Evolutionary conservation across 73 alveolate genomes (phyloP), one percentile per base, ranked within the genome.

Genomic region (Paraurostyla sp.): DNA sequence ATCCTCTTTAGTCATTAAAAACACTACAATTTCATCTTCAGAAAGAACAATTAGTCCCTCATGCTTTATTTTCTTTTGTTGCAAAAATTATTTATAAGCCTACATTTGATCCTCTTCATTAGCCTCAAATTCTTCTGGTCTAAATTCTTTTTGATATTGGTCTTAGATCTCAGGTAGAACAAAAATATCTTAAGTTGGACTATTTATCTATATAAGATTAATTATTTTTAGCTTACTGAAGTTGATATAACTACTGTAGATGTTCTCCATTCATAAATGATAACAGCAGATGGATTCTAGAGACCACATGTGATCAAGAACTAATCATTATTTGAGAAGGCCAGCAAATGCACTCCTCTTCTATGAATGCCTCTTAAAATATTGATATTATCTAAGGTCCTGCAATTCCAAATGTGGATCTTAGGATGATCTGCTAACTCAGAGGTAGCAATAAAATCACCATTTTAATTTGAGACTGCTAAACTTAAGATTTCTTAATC

Each of bases 401-500:
- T 92, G 60, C 94, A 83, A 85, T 95, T 94, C 99, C 99, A 98
- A 36, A 98, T 91, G 85, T 97, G 99, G 59, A 98, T 98, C 56
- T 92, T 92, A 30, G 99, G 99, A 42, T 73, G 89, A n/a, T 88
- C 96, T 46, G 98, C 99, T 56, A 85, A 29, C 83, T 95, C 98
- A 13, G 94, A 84, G 16, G 96, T 54, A 16, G 97, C 98, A 27
- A 95, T 90, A 69, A 84, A 81, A 50, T 97, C 98, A 43, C 99
- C 99, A 54, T 93, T 92, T 42, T 92, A 89, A 73, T 93, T 94
- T 0, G 99, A 97, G 20, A 94, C 95, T n/a, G 99, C 97, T 0
- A 92, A 59, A 84, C 96, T 76, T 40, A 96, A 88, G 45, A 98
- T 94, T 84, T 97, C 99, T 59, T 84, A 91, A 76, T 95, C 99